A percentile compares a stretch with the other conserved stretches of the same genome.
Conservation (phyloP, 495 filamentous ascomycete species). For the Filosporella fistucella region DNA sequence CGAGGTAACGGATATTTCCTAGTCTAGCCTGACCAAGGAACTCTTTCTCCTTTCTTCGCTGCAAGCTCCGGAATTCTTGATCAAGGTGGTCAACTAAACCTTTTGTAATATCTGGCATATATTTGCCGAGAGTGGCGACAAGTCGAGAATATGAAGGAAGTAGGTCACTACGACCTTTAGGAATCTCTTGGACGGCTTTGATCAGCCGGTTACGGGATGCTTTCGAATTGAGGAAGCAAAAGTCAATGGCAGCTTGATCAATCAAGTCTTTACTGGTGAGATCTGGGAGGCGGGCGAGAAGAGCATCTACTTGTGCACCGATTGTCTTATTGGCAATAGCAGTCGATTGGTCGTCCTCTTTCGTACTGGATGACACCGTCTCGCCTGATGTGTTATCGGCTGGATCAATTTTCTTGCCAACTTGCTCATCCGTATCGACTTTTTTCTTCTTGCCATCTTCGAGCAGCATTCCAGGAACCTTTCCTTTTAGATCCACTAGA, state of each 20-base stretch:
- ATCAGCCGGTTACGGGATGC: constrained; percentile 90
- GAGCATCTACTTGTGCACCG: constrained; percentile 90
- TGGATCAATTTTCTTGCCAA: constrained; percentile 50
- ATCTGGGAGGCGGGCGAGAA: constrained; percentile 83
- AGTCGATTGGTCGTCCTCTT: constrained; percentile 81
- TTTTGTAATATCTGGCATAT: constrained; percentile 88
- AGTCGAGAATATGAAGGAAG: constrained; percentile 87
- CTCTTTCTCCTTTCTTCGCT: constrained; percentile 97
- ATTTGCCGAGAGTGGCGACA: constrained; percentile 87
- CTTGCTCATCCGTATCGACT: constrained; percentile 59
- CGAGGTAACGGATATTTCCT: constrained; percentile 93
- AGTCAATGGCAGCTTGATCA: constrained; percentile 89
- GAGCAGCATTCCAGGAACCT: constrained; percentile 87
- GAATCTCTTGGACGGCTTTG: constrained; percentile 90
- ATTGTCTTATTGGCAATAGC: constrained; percentile 96
- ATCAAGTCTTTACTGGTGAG: constrained; percentile 86
- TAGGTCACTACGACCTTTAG: constrained; percentile 90
- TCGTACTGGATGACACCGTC: constrained; percentile 22
- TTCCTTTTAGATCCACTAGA: constrained; percentile 88
- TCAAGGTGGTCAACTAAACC: constrained; percentile 92
- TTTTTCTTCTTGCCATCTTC: constrained; percentile 98
- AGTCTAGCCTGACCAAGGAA: constrained; percentile 91
- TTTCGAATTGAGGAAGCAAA: constrained; percentile 98
- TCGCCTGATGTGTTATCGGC: constrained; percentile 32
- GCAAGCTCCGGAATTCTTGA: constrained; percentile 93